Base-by-base conservation (phyloP, 2,329 filamentous ascomycete species). In the Apiospora aurea region DNA sequence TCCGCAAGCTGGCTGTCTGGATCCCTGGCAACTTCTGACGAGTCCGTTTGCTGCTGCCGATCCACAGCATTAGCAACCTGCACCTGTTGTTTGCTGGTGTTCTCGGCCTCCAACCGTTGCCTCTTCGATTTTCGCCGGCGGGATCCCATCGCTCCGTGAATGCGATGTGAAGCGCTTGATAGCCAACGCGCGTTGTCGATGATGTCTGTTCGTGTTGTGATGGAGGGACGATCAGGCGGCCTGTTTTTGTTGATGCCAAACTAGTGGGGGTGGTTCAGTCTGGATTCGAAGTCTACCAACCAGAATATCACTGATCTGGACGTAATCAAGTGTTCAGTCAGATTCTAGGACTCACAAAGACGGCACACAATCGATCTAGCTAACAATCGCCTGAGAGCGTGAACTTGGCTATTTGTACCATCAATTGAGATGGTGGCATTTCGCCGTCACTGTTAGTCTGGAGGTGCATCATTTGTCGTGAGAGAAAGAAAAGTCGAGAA, bases 1-100 rank as follows among this genome's bases (percentile, higher is more conserved):
- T 78, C 71, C 5, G 76, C 75, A 8, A 78, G 71, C 14, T 73
- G 73, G 34, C 34, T 41, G 34, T 41, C 34, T 29, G 57, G 57
- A 64, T 41, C 57, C 4, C 14, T n/a, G 57, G 57, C 34, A n/a
- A 8, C 41, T n/a, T 71, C 43, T 18, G 18, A 44, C 29, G 2
- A 1, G 11, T 69, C 51, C 14, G 69, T 24, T 47, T 70, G 69
- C 13, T 49, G 53, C 24, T 8, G 57, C 34, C 34, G 29, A 41
- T 64, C 57, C 57, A 13, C 18, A 4, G 41, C 18, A 8, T 41
- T 41, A n/a, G 57, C 57, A 18, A 18, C 14, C 18, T 61, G 53
- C 14, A 29, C 26, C 44, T 47, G 44, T 57, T 57, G 51, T 34
- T 29, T 21, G 29, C 26, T 34, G 51, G 16, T 26, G 29, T 16